Evolutionary conservation across 2,329 filamentous ascomycete genomes (phyloP), one percentile per base, ranked within the genome.

Genomic region (Stachybotrys elegans): DNA sequence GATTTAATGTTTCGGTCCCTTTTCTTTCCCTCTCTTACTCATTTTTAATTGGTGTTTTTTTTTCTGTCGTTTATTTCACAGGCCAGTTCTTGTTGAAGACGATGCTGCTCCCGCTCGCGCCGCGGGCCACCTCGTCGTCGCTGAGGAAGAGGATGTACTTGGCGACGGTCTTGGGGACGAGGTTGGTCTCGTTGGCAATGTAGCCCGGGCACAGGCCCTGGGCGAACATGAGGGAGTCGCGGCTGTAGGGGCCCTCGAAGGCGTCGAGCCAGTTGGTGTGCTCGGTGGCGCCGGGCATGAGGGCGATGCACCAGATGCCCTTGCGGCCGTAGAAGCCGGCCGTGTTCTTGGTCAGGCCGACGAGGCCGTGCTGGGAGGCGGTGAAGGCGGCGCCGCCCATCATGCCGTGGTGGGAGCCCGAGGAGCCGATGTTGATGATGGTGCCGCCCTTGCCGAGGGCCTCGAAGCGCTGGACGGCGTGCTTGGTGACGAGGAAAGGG

Each of bases 291-390:
- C 77, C 63, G 49, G 77, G 59, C 42, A 50, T 19, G 46, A 81
- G 58, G 2, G 69, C 70, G 25, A 78, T 68, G 49, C 66, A 70
- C 40, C 71, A 68, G 47, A 83, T 76, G 20, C 76, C 76, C 58
- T 73, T 72, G 22, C 63, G 61, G 1, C 70, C 70, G 52, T 83
- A 83, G 53, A 68, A 76, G 0, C 70, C 67, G 3, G 77, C 78
- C 13, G 76, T 82, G 59, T 76, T 81, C 58, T 74, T 76, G 13
- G 75, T 78, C 45, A 81, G 58, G 1, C 72, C 76, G 4, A 76
- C 53, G 13, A 80, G 55, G 9, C 70, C 76, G 51, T 79, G 75
- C 59, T 80, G 79, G 58, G 65, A 70, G 1, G 69, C 67, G 1
- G 74, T 77, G 53, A 79, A 78, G 16, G 74, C 72, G 11, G 65